Evolutionary conservation across 805 yeast species (phyloP).

Genomic region (Barnettozyma salicaria): DNA sequence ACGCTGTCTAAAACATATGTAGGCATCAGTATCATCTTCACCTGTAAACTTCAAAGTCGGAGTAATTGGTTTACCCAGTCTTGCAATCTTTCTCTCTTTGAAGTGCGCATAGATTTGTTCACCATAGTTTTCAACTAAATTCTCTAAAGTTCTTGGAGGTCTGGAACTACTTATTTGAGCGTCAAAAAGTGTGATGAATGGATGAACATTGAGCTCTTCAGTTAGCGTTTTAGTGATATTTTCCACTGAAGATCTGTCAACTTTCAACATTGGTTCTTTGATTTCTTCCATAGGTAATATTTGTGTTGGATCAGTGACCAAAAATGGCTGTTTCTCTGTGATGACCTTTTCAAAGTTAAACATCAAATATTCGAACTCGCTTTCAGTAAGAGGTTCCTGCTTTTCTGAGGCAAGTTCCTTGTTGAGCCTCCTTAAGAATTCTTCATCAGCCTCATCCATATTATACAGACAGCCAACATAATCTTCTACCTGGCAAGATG

Average conservation of each 20-base stretch:
- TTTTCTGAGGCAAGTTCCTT: slow-evolving; percentile 24
- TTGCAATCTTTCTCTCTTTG: slow-evolving; percentile 63
- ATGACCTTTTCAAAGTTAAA: slow-evolving; percentile 70
- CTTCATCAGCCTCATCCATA: slow-evolving; percentile 86
- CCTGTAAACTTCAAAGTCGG: slow-evolving; percentile 76
- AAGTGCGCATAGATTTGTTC: slow-evolving; percentile 70
- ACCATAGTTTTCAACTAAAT: slow-evolving; percentile 57
- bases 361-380: slow-evolving; percentile 78
- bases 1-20: slow-evolving; percentile 90
- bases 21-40: slow-evolving; percentile 91
- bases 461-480: slow-evolving; percentile 79
- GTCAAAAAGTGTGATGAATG: slow-evolving; percentile 54
- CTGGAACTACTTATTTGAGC: slow-evolving; percentile 28
- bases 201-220: slow-evolving; percentile 47
- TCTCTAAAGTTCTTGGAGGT: slow-evolving; percentile 39
- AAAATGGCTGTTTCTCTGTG: slow-evolving; percentile 79
- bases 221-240: slow-evolving; percentile 53
- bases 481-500: slow-evolving; percentile 95
- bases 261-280: slow-evolving; percentile 40
- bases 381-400: slow-evolving; percentile 50
- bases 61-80: slow-evolving; percentile 63
- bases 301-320: slow-evolving; percentile 78
- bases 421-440: slow-evolving; percentile 45
- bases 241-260: slow-evolving; percentile 44
- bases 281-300: slow-evolving; percentile 67